A percentile compares a stretch with the other conserved stretches of the same genome.
These are phyloP conservation scores for Dovyalis caffra DNA, from an alignment of 345 rosid species.

Conservation along the genomic window DNA sequence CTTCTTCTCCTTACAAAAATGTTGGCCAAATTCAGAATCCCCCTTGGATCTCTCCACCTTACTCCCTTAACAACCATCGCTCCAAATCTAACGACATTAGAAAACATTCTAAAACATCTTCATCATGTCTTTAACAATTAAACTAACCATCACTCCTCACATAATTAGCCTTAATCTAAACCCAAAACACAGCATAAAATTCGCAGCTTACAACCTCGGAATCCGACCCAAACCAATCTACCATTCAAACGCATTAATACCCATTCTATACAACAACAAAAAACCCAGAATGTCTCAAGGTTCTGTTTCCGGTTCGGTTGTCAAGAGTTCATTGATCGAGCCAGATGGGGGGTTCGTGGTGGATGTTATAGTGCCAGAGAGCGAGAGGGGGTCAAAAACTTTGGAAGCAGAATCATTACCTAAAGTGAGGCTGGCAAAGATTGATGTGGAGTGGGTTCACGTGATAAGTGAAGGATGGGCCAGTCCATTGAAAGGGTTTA, in stretches of 20 bases:
- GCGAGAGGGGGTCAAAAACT: conserved; percentile 45
- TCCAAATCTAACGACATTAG: not conserved
- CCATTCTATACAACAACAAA: conserved; percentile 12
- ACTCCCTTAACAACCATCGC: conserved; percentile 1
- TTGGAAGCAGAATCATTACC: conserved; percentile 65
- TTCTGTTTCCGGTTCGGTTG: conserved; percentile 8
- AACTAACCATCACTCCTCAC: conserved; percentile 28
- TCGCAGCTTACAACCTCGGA: conserved; percentile 10
- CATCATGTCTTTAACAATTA: conserved; percentile 55
- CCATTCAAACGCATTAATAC: conserved; percentile 33
- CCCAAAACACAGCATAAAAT: not conserved
- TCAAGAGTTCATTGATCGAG: conserved; percentile 70
- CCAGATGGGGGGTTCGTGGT: conserved; percentile 88
- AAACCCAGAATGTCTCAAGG: conserved; percentile 23
- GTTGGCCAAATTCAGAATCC: conserved; percentile 26
- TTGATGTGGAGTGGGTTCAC: conserved; percentile 94
- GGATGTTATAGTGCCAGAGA: conserved; percentile 65
- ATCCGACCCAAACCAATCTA: conserved; percentile 38
- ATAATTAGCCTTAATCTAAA: not conserved
- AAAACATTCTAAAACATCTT: not conserved
- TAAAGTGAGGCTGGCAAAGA: conserved; percentile 57
- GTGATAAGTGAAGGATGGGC: conserved; percentile 97
- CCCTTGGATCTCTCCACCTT: conserved; percentile 23
- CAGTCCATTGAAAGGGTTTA: conserved; percentile 88
- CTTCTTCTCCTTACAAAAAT: conserved; percentile 2